Percentiles rank a stretch among this genome's conserved stretches.
Conservation (phyloP, 495 filamentous ascomycete genomes). For the Neurospora sp. region DNA sequence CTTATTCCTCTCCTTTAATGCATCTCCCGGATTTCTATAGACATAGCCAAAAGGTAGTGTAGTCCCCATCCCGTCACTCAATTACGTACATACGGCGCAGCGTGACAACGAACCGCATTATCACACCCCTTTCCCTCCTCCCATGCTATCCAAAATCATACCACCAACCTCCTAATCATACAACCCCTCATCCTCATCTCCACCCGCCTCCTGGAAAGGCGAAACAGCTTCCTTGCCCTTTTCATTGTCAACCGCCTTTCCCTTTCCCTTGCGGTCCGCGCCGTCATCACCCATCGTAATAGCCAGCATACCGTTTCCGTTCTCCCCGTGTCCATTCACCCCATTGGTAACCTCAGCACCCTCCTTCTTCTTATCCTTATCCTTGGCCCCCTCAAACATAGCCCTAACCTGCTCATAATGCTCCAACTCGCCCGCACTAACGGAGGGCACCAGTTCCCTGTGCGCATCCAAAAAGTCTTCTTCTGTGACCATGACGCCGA, state of each 20-base stretch:
- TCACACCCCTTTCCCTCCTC: not conserved
- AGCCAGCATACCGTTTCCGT: not conserved
- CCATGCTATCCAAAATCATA: not conserved
- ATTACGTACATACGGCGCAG: not conserved
- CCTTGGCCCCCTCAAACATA: conserved; percentile 55
- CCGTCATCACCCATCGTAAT: conserved; percentile 2
- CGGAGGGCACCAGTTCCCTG: conserved; percentile 78
- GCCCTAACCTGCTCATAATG: conserved; percentile 82
- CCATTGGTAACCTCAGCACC: not conserved
- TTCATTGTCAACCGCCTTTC: conserved; percentile 19
- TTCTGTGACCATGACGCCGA: conserved; percentile 76
- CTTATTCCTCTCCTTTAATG: not conserved
- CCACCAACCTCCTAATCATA: conserved; percentile 15
- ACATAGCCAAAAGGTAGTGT: not conserved
- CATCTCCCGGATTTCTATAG: not conserved
- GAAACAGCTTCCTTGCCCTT: conserved; percentile 40
- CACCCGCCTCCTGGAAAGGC: conserved; percentile 15
- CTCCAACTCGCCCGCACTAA: conserved; percentile 83
- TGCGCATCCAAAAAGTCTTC: conserved; percentile 76
- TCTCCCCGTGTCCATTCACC: not conserved
- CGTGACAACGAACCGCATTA: not conserved
- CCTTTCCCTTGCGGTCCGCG: conserved; percentile 43
- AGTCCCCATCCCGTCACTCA: not conserved
- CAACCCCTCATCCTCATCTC: conserved; percentile 21
- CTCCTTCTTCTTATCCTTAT: not conserved